Evolutionary conservation across 257 asterid genomes (phyloP).

Genomic region (Plantago ovata): DNA sequence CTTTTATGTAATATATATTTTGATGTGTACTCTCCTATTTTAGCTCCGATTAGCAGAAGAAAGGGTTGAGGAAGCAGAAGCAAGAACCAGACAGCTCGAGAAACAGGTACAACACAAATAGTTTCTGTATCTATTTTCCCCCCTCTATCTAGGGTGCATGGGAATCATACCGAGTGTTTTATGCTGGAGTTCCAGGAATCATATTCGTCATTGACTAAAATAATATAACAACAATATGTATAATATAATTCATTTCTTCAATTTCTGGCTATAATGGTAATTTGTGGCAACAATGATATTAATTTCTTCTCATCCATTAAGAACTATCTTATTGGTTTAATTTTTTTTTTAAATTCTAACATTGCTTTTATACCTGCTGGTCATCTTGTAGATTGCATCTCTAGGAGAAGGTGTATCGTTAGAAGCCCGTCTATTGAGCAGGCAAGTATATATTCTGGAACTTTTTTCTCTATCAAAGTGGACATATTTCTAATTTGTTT

Average conservation of each 20-base stretch:
- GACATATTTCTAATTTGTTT: slow-evolving; percentile 17
- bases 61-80: slow-evolving; percentile 87
- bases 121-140: too few relatives aligned
- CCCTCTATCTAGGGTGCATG: too few relatives aligned
- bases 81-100: slow-evolving; percentile 86
- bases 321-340: neutral
- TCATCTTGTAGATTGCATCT: slow-evolving; percentile 61
- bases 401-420: slow-evolving; percentile 94
- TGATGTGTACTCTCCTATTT: slow-evolving; percentile 28
- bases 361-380: slow-evolving; percentile 10
- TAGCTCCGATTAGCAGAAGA: slow-evolving; percentile 93
- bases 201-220: too few relatives aligned
- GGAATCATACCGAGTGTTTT: neutral
- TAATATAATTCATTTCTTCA: too few relatives aligned
- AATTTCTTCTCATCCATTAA: neutral
- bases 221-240: too few relatives aligned
- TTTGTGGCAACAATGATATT: too few relatives aligned
- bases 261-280: too few relatives aligned
- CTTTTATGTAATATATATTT: slow-evolving; percentile 4
- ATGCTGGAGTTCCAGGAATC: neutral
- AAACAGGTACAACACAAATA: slow-evolving; percentile 53
- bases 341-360: neutral
- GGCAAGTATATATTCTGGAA: slow-evolving; percentile 39
- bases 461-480: slow-evolving; percentile 15
- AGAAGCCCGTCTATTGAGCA: slow-evolving; percentile 93